A percentile compares a stretch with the other conserved stretches of the same genome.
phyloP scores from a whole-genome alignment of 352 stramenopile species.

The Globisporangium emineosum region DNA sequence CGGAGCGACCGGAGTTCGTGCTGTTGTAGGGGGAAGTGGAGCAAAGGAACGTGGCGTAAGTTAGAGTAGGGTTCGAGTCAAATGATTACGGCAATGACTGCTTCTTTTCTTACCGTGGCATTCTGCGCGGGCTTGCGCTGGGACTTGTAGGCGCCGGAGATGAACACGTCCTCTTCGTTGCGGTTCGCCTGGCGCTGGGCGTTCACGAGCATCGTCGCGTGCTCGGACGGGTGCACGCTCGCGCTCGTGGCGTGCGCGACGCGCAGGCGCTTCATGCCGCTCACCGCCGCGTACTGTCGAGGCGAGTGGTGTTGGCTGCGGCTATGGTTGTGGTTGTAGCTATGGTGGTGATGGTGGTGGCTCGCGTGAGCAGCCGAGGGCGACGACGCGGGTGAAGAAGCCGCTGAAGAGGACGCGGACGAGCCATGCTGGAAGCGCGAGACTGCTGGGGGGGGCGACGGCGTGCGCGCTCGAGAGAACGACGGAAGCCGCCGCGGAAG shows the following conservation, averaged over 20 bases:
- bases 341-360: not conserved
- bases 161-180: constrained; percentile 31
- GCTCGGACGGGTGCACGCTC: constrained; percentile 10
- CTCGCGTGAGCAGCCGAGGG: not conserved
- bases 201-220: not conserved
- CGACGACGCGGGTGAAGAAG: constrained; percentile 2
- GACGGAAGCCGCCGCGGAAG: not conserved
- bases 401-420: not conserved
- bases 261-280: constrained; percentile 4
- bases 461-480: not conserved
- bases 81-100: not conserved
- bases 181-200: not conserved
- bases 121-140: constrained; percentile 30
- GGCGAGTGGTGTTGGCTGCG: not conserved
- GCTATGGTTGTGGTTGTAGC: not conserved
- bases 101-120: constrained; percentile 27
- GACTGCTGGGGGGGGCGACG: not conserved
- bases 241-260: not conserved
- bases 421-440: not conserved
- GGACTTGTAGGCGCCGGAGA: constrained; percentile 29
- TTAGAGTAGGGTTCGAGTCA: not conserved
- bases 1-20: constrained; percentile 52
- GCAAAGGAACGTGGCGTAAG: not conserved
- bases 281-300: not conserved
- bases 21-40: constrained; percentile 14